Evolutionary conservation across 768 basidiomycete genomes (phyloP), one percentile per base, ranked within the genome.

Genomic region (Mycena olivaceomarginata): DNA sequence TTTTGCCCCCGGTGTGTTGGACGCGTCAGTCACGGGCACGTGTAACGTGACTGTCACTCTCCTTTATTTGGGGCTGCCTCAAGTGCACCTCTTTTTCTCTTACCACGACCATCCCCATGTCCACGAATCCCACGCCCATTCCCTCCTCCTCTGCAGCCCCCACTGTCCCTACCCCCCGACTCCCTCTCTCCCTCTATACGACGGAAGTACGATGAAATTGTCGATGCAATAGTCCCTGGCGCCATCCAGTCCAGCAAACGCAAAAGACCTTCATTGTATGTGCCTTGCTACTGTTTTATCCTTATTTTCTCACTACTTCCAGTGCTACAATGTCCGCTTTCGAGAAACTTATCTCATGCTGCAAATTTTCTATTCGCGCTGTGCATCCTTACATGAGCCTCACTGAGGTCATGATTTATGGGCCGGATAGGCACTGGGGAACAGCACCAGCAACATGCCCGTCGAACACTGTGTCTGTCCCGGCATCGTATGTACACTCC

Each of bases 101-200:
- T 43, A 12, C 68, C 56, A 59, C 57, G 40, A 70, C 22, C 68
- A 70, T 70, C 31, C 31, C 31, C 31, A 31, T 31, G 31, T 31
- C 31, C 16, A 13, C 22, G 0, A n/a, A 56, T 15, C 40, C 68
- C 1, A 7, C 48, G n/a, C 12, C 57, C 25, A 37, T 12, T 45
- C 68, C 56, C 41, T 40, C n/a, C 68, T 45, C 66, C 31, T 25
- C 64, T 2, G 12, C 67, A 4, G 39, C 37, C 67, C 46, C 67
- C 16, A 67, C 67, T 10, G 53, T 67, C 67, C 0, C 67, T 51
- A 51, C 65, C 1, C 5, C 67, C n/a, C n/a, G 20, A 37, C 45
- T 7, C 51, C 37, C 12, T 7, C 46, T 7, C 51, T 25, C 11
- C 37, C 48, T 9, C 37, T 51, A 15, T 16, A 51, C 6, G 60